Evolutionary conservation across 2,329 filamentous ascomycete species (phyloP), one percentile per base, ranked within the genome.

Genomic region (Epichloe baconii): DNA sequence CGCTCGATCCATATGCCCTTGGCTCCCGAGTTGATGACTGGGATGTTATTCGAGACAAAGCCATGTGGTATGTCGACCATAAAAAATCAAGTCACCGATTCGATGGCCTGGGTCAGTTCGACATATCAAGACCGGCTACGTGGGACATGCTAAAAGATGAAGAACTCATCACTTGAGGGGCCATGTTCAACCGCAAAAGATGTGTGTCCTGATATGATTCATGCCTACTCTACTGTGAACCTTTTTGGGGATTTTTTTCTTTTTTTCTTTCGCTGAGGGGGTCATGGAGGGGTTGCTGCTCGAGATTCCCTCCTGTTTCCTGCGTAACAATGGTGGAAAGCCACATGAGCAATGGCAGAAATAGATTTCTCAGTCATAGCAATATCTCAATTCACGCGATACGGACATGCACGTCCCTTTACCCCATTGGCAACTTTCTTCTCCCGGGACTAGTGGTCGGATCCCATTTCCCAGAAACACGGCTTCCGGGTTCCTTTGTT

Each of bases 1-100:
- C 42, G 12, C 21, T 42, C n/a, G 52, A 52, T 21, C 21, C 37
- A 2, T 35, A 51, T n/a, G 43, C 40, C 15, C 46, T 54, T 15
- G 49, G 50, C 31, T 41, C 52, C 17, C 36, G 38, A 21, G 21
- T 52, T 15, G 21, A 38, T 15, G 43, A 50, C 23, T 54, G 52
- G 52, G 43, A 45, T 3, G 50, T 31, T 12, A 54, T 54, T 45
- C 49, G 52, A 41, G 49, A 50, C 26, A 45, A 42, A 21, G 44
- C 47, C 34, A 52, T 54, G 52, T 52, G 48, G 34, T 54, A 54
- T 47, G 44, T 54, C 23, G 50, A 54, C 15, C 8, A 45, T 19
- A 54, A 54, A 42, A 54, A 54, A 36, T 42, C 50, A 17, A 43
- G 31, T 6, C 52, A 54, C 47, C 50, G 52, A 8, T 54, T 47